Base-by-base conservation (phyloP, 1,139 yeast genomes). In the Magnusiomyces suaveolens region DNA sequence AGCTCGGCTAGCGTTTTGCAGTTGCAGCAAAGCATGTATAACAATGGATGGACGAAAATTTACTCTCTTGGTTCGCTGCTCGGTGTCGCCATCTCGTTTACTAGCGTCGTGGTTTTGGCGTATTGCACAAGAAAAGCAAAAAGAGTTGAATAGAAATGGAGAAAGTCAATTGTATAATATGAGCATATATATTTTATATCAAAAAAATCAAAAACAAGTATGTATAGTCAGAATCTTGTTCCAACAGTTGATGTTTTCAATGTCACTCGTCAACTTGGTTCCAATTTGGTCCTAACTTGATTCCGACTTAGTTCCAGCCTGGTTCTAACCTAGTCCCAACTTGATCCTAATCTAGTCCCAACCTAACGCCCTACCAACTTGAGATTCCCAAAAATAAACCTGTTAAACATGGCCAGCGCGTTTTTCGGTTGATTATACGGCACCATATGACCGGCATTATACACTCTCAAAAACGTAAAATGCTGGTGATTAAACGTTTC, bases 401-500 rank as follows among this genome's bases (percentile, higher is more conserved):
- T 75, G 73, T 85, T 84, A 58, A 88, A 78, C 87, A 88, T 82
- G 56, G 80, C 87, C 60, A 84, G 75, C 3, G 94, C 72, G 61
- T 78, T 76, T 67, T 77, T 82, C 29, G 95, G 95, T 71, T 85
- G 92, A 68, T 88, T 87, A 63, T 72, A 82, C 26, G 96, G 95
- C 57, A 81, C 83, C 80, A 81, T 80, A 70, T 80, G 82, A 43
- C 88, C 88, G 53, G 85, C 87, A 59, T 78, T 84, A 62, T 69
- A 81, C 54, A 83, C 76, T 63, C 87, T 75, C 64, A 82, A 72
- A 69, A 81, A 83, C 0, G 87, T 80, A 63, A 83, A 81, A 54
- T 77, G 73, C 44, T 74, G 77, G 61, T 70, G 72, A 71, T 82
- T 81, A 51, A 78, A 80, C 59, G 79, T 77, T 52, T 88, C 88